Conservation (phyloP, 495 filamentous ascomycete species). For the Cercophora samala region DNA sequence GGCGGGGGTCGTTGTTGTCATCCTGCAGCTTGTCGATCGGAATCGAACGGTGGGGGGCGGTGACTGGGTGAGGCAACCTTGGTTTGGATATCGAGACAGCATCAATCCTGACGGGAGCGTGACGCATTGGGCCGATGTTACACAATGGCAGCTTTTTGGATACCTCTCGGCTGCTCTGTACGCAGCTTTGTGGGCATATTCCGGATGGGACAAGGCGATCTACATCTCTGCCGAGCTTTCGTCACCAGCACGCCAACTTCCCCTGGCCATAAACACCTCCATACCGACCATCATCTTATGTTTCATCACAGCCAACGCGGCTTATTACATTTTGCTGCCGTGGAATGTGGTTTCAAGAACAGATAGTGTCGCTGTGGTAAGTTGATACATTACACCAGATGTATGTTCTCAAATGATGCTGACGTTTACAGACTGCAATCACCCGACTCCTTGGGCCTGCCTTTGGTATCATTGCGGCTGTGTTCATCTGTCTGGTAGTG, state of each 20-base stretch:
- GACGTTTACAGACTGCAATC: slow-evolving; percentile 47
- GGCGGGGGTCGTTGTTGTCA: slow-evolving; percentile 46
- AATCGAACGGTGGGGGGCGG: slow-evolving; percentile 38
- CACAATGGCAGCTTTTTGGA: slow-evolving; percentile 50
- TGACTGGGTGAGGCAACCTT: slow-evolving; percentile 52
- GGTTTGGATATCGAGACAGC: slow-evolving; percentile 48
- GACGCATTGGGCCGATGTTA: slow-evolving; percentile 47
- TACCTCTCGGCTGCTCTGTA: slow-evolving; percentile 54
- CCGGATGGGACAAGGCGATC: slow-evolving; percentile 59
- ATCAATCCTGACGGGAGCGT: slow-evolving; percentile 44
- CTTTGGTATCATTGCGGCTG: slow-evolving; percentile 46
- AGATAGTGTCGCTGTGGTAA: slow-evolving; percentile 55
- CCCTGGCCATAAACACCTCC: slow-evolving; percentile 54
- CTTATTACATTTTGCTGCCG: slow-evolving; percentile 55
- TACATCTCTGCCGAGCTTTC: slow-evolving; percentile 54
- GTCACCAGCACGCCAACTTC: slow-evolving; percentile 49
- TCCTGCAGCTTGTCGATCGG: slow-evolving; percentile 35
- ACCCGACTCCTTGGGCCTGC: slow-evolving; percentile 47
- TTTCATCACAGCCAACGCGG: slow-evolving; percentile 51
- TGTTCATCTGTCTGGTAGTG: slow-evolving; percentile 51
- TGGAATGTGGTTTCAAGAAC: slow-evolving; percentile 52
- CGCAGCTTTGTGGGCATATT: slow-evolving; percentile 56
- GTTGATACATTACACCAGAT: slow-evolving; percentile 19
- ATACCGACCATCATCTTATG: slow-evolving; percentile 54
- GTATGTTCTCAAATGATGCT: not conserved